Conservation (phyloP, 148 eudicot species). For the Gaultheria prostrata region DNA sequence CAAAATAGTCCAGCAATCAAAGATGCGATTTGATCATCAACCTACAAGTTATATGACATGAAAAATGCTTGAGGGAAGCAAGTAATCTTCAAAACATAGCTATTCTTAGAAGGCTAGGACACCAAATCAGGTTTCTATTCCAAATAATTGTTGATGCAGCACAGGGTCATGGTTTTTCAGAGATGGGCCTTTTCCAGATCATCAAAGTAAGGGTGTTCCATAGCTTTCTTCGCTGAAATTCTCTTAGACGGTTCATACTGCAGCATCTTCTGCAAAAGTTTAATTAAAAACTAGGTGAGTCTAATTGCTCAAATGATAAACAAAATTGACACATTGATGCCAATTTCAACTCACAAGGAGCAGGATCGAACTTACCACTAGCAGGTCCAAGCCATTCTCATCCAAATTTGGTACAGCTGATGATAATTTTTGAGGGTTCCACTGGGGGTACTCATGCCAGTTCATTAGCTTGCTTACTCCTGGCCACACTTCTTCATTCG, state of each 20-base stretch:
- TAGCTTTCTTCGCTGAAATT: slow-evolving; percentile 91
- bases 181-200: slow-evolving; percentile 48
- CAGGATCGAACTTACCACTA: slow-evolving; percentile 46
- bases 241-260: slow-evolving; percentile 77
- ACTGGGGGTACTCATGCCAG: slow-evolving; percentile 97
- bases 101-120: neutral
- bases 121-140: neutral
- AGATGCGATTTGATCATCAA: neutral
- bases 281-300: neutral
- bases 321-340: slow-evolving; percentile 4
- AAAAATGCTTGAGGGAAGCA: slow-evolving; percentile 62
- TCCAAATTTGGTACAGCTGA: slow-evolving; percentile 68
- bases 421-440: slow-evolving; percentile 67
- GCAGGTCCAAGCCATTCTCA: slow-evolving; percentile 58
- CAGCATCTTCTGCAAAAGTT: slow-evolving; percentile 67
- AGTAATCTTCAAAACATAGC: slow-evolving; percentile 1
- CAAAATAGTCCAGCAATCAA: neutral
- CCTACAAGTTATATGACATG: neutral
- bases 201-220: slow-evolving; percentile 89
- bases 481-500: slow-evolving; percentile 89
- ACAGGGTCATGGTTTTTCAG: slow-evolving; percentile 15
- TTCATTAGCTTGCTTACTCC: slow-evolving; percentile 79
- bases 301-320: neutral
- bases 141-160: neutral
- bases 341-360: neutral